phyloP scores from a whole-genome alignment of 345 rosid species.

The Populus euphratica region DNA sequence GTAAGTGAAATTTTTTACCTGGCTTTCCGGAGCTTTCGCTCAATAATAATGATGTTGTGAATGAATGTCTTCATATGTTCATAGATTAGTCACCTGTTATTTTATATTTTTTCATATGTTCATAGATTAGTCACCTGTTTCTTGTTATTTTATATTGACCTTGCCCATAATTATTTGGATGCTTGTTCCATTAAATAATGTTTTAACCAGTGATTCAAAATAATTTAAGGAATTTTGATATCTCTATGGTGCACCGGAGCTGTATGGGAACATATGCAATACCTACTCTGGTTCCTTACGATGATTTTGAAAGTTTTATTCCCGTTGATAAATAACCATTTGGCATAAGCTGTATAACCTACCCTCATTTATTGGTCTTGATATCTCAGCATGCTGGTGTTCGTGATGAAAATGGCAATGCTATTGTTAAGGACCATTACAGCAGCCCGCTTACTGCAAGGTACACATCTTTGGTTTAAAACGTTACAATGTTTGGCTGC shows the following conservation, averaged over 20 bases:
- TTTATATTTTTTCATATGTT: not conserved
- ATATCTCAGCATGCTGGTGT: conserved; percentile 71
- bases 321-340: not conserved
- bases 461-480: conserved; percentile 30
- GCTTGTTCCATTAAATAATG: not conserved
- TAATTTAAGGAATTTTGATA: not conserved
- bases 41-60: not conserved
- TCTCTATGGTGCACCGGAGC: not conserved
- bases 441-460: conserved; percentile 93
- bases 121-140: too few species aligned
- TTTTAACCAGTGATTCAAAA: not conserved
- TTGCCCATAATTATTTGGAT: not conserved
- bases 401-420: conserved; percentile 75
- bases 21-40: not conserved
- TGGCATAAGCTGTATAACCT: not conserved
- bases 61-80: not conserved
- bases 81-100: not conserved
- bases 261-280: not conserved
- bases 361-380: not conserved
- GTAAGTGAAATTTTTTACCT: not conserved
- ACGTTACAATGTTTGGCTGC: not conserved
- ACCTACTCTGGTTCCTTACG: not conserved
- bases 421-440: conserved; percentile 73
- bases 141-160: not conserved
- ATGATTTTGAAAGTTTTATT: not conserved